Evolutionary conservation across 129 eudicot species (phyloP), one percentile per base, ranked within the genome.

Genomic region (Glebionis coronaria): DNA sequence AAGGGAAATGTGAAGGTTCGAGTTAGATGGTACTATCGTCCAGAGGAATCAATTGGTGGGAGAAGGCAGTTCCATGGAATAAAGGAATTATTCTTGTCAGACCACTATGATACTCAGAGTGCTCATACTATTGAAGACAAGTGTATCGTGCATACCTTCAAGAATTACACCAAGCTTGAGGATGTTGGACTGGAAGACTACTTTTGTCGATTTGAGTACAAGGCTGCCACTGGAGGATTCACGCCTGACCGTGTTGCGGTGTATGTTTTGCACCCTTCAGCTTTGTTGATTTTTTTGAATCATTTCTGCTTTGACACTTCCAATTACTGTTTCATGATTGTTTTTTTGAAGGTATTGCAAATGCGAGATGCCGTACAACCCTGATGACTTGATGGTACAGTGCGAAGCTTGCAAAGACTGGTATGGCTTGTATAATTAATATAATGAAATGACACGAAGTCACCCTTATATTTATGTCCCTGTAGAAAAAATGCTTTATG

Each of bases 341-440:
- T 49, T 57, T 69, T 23, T 52, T 71, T 71, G 67, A 72, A 85
- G 90, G 84, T 85, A 85, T 40, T 82, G 90, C 82, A 84, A 84
- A 72, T 84, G 90, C 10, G 89, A 84, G 83, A 77, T 84, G 89
- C 89, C 89, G 0, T 84, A 84, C 56, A 84, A 84, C 45, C 90
- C 90, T 42, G 90, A 85, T 79, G 84, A 81, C 71, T 57, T 85
- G 76, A 85, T 81, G 90, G 84, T 81, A 4, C 87, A 85, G 55
- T 85, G 90, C 55, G 84, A 79, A 23, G 82, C 72, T n/a, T 85
- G 90, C 80, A 82, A 76, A 85, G 90, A 85, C 76, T 81, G 90
- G 90, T 85, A 85, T 63, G 70, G 47, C 54, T 14, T 31, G 9
- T 63, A 4, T 55, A 44, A 29, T 46, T 16, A 18, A 59, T 44